A percentile compares a stretch with the other conserved stretches of the same genome.
These are phyloP conservation scores for Fagus crenata DNA, from an alignment of 306 rosid genomes.

Conservation along the genomic window DNA sequence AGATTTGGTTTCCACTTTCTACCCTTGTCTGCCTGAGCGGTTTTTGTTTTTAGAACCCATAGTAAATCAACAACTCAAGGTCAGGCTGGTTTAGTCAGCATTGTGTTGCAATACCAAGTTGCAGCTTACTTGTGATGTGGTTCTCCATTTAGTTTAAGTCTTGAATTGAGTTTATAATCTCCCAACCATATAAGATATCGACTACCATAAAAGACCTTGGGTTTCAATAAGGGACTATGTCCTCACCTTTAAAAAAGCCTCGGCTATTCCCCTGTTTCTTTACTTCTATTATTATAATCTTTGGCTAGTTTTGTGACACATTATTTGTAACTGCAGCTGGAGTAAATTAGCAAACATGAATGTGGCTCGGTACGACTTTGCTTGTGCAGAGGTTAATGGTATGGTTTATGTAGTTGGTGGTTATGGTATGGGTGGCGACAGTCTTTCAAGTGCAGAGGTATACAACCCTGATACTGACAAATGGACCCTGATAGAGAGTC, in stretches of 20 bases:
- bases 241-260: background rate
- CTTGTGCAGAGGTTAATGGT: conserved; percentile 80
- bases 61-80: background rate
- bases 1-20: background rate
- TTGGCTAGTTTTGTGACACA: conserved; percentile 15
- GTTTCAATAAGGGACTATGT: background rate
- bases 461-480: conserved; percentile 63
- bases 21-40: too few species aligned
- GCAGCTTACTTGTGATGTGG: background rate
- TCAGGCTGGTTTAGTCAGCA: background rate
- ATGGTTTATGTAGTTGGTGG: conserved; percentile 91
- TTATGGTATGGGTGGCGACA: conserved; percentile 56
- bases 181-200: background rate
- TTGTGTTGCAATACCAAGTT: background rate
- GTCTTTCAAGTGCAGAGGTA: conserved; percentile 81
- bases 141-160: background rate
- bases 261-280: background rate
- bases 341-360: conserved; percentile 60
- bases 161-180: background rate
- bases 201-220: background rate
- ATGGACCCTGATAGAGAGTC: conserved; percentile 75
- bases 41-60: too few species aligned
- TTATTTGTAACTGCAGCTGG: conserved; percentile 62
- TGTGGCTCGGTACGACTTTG: conserved; percentile 81
- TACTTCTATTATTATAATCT: background rate